These are phyloP conservation scores for Sextonia rubra DNA, from an alignment of 164 flowering plant genomes.

Conservation along the genomic window DNA sequence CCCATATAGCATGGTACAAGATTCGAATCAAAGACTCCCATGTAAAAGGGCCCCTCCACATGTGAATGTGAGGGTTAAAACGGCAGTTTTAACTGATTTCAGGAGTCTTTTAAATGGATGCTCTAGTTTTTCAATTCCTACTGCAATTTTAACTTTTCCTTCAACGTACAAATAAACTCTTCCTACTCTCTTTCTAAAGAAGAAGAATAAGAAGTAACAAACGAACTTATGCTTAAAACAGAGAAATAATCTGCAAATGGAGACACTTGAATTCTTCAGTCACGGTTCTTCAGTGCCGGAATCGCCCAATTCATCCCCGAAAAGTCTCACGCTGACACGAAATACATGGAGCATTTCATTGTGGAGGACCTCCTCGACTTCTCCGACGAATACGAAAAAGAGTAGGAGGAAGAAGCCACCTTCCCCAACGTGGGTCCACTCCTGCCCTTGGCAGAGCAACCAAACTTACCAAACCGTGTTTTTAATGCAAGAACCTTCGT, in stretches of 20 bases:
- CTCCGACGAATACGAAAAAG: slow-evolving; percentile 51
- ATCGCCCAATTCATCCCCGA: slow-evolving; percentile 32
- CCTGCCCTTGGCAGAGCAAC: no score
- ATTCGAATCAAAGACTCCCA: no score
- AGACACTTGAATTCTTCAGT: slow-evolving; percentile 43
- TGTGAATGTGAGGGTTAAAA: no score
- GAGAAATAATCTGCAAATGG: slow-evolving; percentile 27
- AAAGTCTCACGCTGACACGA: slow-evolving; percentile 27
- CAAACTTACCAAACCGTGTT: no score
- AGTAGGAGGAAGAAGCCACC: slow-evolving; percentile 15
- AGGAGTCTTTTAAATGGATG: no score
- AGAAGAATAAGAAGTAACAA: background rate
- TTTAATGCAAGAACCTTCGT: no score
- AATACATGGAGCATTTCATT: slow-evolving; percentile 48
- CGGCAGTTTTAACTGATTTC: no score
- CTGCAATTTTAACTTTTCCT: no score
- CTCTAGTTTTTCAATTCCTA: no score
- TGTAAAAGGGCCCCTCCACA: no score
- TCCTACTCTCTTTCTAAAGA: slow-evolving; percentile 9
- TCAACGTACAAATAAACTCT: slow-evolving; percentile 44
- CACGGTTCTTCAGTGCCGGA: slow-evolving; percentile 22
- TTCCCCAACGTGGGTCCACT: slow-evolving; percentile 38
- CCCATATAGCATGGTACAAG: no score
- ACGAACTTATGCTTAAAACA: background rate
- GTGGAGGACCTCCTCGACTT: slow-evolving; percentile 84